Evolutionary conservation across 768 basidiomycete species (phyloP).

Genomic region (Ramaria sp.): DNA sequence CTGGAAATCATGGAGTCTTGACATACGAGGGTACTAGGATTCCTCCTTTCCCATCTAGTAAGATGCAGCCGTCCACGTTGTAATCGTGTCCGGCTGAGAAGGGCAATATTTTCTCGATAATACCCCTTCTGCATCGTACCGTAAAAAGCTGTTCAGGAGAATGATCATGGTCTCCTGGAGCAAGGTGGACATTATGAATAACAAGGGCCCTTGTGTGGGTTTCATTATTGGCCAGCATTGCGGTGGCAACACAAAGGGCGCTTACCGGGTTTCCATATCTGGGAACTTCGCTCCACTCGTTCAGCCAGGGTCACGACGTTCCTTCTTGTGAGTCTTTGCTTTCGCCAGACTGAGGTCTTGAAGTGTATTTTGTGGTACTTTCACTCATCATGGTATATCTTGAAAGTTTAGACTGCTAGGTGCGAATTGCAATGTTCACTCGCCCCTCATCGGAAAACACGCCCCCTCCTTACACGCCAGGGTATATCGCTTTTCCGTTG

Average conservation of each 20-base stretch:
- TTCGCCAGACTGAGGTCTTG: neutral
- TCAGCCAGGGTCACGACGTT: too few species aligned
- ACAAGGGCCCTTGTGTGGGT: neutral
- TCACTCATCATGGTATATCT: too few species aligned
- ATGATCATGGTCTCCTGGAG: neutral
- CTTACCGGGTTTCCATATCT: neutral
- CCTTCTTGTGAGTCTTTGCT: neutral
- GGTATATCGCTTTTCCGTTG: conserved; percentile 1
- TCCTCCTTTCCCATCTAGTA: conserved; percentile 14
- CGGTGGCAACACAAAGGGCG: neutral
- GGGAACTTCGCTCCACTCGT: too few species aligned
- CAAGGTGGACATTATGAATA: conserved; percentile 14
- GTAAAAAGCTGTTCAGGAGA: conserved; percentile 9
- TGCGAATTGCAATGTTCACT: neutral
- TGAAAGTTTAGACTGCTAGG: neutral
- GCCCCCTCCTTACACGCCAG: neutral
- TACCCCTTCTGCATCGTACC: conserved; percentile 12
- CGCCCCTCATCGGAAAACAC: neutral
- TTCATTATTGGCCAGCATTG: neutral
- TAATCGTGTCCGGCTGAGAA: neutral
- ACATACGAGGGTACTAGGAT: conserved; percentile 17
- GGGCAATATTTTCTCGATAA: conserved; percentile 6
- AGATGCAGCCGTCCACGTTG: conserved; percentile 11
- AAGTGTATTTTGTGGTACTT: neutral
- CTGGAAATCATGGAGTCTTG: neutral